Evolutionary conservation across 345 rosid species (phyloP).

Genomic region (Lumnitzera littorea): DNA sequence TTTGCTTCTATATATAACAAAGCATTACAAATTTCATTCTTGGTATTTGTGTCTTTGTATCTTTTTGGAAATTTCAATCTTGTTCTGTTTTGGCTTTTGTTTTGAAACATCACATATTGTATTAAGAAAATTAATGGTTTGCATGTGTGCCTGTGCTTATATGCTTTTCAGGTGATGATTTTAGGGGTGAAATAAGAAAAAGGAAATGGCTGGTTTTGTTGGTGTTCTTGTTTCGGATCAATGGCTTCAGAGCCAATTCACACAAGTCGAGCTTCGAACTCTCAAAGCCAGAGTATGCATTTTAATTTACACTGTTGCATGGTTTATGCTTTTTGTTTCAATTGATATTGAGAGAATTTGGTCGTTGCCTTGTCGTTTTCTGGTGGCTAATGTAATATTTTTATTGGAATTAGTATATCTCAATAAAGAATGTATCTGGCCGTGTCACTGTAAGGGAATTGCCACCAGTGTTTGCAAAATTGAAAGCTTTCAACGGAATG

Average conservation of each 20-base stretch:
- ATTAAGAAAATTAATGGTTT: too few species aligned
- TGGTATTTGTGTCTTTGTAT: too few species aligned
- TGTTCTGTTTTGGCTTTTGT: too few species aligned
- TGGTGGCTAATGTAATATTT: conserved; percentile 8
- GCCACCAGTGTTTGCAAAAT: conserved; percentile 56
- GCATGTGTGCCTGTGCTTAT: too few species aligned
- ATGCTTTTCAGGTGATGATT: not conserved
- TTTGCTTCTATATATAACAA: too few species aligned
- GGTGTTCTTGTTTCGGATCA: conserved; percentile 95
- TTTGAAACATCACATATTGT: too few species aligned
- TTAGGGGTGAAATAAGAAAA: conserved; percentile 9
- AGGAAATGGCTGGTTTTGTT: conserved; percentile 70
- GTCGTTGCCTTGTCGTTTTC: not conserved
- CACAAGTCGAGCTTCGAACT: conserved; percentile 95
- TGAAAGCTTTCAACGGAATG: conserved; percentile 62
- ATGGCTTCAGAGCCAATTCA: conserved; percentile 96
- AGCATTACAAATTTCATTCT: too few species aligned
- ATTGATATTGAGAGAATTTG: not conserved
- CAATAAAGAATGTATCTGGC: conserved; percentile 47
- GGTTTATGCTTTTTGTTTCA: not conserved
- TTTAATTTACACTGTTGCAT: not conserved
- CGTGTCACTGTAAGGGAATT: conserved; percentile 56
- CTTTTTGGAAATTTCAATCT: too few species aligned
- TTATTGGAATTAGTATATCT: conserved; percentile 42
- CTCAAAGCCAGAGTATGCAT: conserved; percentile 81